phyloP scores from a whole-genome alignment of 2,329 filamentous ascomycete species.

The Sporothrix protearum region DNA sequence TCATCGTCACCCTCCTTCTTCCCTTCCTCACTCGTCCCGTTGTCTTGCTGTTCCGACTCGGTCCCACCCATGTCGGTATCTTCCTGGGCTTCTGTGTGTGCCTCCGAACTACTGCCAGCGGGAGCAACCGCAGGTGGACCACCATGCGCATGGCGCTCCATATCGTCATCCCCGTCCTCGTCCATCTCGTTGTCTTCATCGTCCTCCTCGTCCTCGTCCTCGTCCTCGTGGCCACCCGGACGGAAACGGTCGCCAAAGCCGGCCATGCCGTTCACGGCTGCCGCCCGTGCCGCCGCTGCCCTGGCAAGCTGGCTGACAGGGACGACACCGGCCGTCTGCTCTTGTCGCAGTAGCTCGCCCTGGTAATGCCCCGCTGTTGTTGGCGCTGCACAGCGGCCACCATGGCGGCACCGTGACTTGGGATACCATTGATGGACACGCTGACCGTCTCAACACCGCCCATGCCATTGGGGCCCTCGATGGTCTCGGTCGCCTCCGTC shows the following conservation, averaged over 20 bases:
- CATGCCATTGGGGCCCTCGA: conserved; percentile 74
- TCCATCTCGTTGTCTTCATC: conserved; percentile 17
- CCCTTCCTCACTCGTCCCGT: conserved; percentile 12
- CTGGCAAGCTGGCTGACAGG: conserved; percentile 60
- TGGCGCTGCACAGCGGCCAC: conserved; percentile 23
- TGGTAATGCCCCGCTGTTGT: conserved; percentile 64
- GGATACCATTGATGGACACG: conserved; percentile 62
- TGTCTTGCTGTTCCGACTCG: background rate
- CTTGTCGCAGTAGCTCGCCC: conserved; percentile 79
- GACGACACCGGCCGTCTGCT: conserved; percentile 77
- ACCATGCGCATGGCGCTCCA: conserved; percentile 21
- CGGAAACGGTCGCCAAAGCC: conserved; percentile 16
- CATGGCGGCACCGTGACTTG: conserved; percentile 11
- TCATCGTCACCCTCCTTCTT: conserved; percentile 40
- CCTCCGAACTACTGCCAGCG: conserved; percentile 16
- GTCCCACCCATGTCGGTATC: conserved; percentile 16
- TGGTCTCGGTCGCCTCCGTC: conserved; percentile 74
- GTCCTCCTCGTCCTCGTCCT: conserved; percentile 17
- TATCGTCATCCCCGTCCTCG: conserved; percentile 9
- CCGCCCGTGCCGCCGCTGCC: conserved; percentile 35
- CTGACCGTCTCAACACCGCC: conserved; percentile 78
- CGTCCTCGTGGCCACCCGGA: conserved; percentile 2
- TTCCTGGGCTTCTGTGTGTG: conserved; percentile 32
- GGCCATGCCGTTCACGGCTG: conserved; percentile 23
- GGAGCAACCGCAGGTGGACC: background rate